Percentiles rank a stretch among this genome's conserved stretches.
These are phyloP conservation scores for Botrytis tulipae DNA, from an alignment of 2,329 filamentous ascomycete genomes.

Conservation along the genomic window DNA sequence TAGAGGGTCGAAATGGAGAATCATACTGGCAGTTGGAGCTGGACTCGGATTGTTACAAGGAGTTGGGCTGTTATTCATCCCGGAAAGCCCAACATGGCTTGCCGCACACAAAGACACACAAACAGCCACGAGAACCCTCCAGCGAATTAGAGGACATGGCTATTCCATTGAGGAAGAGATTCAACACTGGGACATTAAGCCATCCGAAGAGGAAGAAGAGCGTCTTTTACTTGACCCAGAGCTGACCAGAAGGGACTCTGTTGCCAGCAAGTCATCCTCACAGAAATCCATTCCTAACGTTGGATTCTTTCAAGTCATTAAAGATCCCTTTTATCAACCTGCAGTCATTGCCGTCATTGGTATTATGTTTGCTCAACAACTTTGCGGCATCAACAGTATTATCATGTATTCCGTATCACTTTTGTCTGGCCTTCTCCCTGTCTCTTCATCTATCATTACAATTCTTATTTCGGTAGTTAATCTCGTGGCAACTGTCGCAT, in stretches of 20 bases:
- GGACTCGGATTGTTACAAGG: slow-evolving; percentile 66
- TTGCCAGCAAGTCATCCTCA: slow-evolving; percentile 31
- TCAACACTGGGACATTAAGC: slow-evolving; percentile 53
- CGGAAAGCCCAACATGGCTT: slow-evolving; percentile 87
- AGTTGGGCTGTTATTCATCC: slow-evolving; percentile 69
- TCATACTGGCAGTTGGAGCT: slow-evolving; percentile 74
- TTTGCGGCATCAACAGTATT: slow-evolving; percentile 93
- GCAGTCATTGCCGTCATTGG: slow-evolving; percentile 82
- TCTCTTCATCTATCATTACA: slow-evolving; percentile 79
- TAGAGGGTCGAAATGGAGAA: slow-evolving; percentile 74
- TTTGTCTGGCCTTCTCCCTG: slow-evolving; percentile 74
- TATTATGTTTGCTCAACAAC: slow-evolving; percentile 89
- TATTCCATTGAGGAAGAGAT: slow-evolving; percentile 73
- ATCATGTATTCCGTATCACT: slow-evolving; percentile 98
- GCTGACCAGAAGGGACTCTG: slow-evolving; percentile 29
- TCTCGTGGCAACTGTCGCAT: slow-evolving; percentile 75
- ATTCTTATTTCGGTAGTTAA: slow-evolving; percentile 87
- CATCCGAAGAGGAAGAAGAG: slow-evolving; percentile 35
- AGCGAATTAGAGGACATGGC: slow-evolving; percentile 69
- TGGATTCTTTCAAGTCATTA: slow-evolving; percentile 64
- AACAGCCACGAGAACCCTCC: slow-evolving; percentile 65
- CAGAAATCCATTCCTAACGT: slow-evolving; percentile 44
- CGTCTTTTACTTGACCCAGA: slow-evolving; percentile 31
- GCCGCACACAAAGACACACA: slow-evolving; percentile 61
- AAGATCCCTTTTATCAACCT: slow-evolving; percentile 64